Percentiles rank a stretch among this genome's conserved stretches.
These are phyloP conservation scores for Orychophragmus violaceus DNA, from an alignment of 345 rosid genomes.

Conservation along the genomic window DNA sequence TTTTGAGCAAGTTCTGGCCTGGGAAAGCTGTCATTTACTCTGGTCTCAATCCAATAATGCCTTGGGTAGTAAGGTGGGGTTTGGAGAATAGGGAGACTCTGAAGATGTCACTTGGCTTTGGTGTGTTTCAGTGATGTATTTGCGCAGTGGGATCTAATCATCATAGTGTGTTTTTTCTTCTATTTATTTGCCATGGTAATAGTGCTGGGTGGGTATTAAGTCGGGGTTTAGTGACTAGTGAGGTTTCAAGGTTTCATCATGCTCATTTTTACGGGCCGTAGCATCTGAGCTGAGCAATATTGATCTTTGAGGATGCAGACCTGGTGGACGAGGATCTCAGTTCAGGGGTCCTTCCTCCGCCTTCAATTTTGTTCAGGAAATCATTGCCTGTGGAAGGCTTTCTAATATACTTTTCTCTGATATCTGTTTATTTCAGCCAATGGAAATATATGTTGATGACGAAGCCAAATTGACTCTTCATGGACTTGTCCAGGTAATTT, in stretches of 20 bases:
- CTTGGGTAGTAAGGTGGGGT: not conserved
- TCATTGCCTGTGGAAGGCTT: slow-evolving; percentile 51
- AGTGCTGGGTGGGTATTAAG: not conserved
- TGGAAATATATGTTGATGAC: slow-evolving; percentile 98
- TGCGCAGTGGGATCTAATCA: not conserved
- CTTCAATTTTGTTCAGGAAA: slow-evolving; percentile 61
- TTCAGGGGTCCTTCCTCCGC: slow-evolving; percentile 51
- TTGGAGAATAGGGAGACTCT: not conserved
- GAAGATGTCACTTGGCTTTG: not conserved
- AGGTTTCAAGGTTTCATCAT: not conserved
- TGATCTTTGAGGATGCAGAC: slow-evolving; percentile 37
- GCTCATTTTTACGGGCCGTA: too few species aligned
- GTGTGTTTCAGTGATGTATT: not conserved
- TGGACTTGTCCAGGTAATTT: slow-evolving; percentile 90
- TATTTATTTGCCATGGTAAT: not conserved
- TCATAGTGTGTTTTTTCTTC: not conserved
- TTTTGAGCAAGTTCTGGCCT: slow-evolving; percentile 9
- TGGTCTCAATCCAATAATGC: not conserved
- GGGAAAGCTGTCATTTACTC: not conserved
- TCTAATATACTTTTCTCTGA: slow-evolving; percentile 72
- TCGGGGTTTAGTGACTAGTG: not conserved
- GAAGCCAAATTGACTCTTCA: slow-evolving; percentile 99
- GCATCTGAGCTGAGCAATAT: too few species aligned
- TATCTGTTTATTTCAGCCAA: slow-evolving; percentile 92
- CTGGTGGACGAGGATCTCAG: slow-evolving; percentile 45